Conservation (phyloP, 2,329 filamentous ascomycete species). For the Fusarium anguioides region DNA sequence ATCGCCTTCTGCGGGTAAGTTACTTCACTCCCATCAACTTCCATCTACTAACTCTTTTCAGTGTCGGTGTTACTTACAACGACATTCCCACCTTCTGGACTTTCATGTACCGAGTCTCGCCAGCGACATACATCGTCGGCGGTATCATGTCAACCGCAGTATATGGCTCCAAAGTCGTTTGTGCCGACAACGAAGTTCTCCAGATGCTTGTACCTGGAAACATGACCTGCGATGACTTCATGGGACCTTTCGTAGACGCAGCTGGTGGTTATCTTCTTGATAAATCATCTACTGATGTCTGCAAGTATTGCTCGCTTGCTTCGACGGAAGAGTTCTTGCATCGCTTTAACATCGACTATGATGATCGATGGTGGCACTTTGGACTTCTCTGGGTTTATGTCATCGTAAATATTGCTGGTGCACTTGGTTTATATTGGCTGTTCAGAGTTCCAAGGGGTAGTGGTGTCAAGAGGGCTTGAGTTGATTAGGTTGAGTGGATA, state of each 20-base stretch:
- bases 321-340: slow-evolving; percentile 54
- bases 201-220: slow-evolving; percentile 65
- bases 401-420: slow-evolving; percentile 59
- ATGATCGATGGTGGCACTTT: slow-evolving; percentile 65
- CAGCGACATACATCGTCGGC: slow-evolving; percentile 75
- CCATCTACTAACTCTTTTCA: slow-evolving; percentile 42
- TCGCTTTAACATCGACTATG: slow-evolving; percentile 57
- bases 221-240: slow-evolving; percentile 63
- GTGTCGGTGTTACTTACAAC: slow-evolving; percentile 68
- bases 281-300: slow-evolving; percentile 54
- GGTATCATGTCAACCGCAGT: slow-evolving; percentile 62
- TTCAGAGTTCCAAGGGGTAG: slow-evolving; percentile 48
- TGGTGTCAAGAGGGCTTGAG: slow-evolving; percentile 34
- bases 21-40: slow-evolving; percentile 43
- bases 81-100: slow-evolving; percentile 75
- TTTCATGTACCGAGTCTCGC: slow-evolving; percentile 76
- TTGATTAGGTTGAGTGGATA: neutral
- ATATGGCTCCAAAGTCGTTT: slow-evolving; percentile 35
- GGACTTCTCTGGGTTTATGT: slow-evolving; percentile 65
- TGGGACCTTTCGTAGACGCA: slow-evolving; percentile 55
- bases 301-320: slow-evolving; percentile 56
- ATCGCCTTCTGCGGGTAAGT: slow-evolving; percentile 44
- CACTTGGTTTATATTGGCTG: slow-evolving; percentile 61
- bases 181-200: slow-evolving; percentile 58
- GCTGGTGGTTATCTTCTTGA: slow-evolving; percentile 62